Evolutionary conservation across 805 yeast species (phyloP).

Genomic region (Pachysolen tannophilus): DNA sequence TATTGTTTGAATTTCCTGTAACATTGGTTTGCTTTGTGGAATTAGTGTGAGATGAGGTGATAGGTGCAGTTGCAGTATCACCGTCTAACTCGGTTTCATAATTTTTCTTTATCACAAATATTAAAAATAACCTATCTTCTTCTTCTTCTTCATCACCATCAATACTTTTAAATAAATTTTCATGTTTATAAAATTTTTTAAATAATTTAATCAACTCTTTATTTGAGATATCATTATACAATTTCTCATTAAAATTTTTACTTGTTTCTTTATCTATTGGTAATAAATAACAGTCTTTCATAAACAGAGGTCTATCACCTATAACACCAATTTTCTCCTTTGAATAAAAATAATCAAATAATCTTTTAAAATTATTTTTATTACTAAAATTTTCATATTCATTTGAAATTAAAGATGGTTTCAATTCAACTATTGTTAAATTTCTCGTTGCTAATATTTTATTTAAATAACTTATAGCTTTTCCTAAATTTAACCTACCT

Average conservation of each 20-base stretch:
- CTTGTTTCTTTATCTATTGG: constrained; percentile 20
- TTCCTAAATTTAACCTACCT: constrained; percentile 50
- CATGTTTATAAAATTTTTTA: constrained; percentile 1
- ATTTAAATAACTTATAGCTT: constrained; percentile 50
- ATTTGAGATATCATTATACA: not conserved
- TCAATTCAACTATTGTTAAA: constrained; percentile 41
- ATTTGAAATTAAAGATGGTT: constrained; percentile 15
- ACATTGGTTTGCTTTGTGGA: too few relatives aligned
- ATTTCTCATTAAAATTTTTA: not conserved
- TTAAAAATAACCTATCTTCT: constrained; percentile 4
- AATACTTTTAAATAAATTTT: not conserved
- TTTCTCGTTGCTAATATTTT: constrained; percentile 42
- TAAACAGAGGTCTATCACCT: constrained; percentile 36
- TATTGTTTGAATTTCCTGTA: too few relatives aligned
- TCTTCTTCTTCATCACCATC: not conserved
- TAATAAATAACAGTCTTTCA: constrained; percentile 58
- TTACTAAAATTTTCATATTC: constrained; percentile 17
- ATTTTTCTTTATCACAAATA: constrained; percentile 7
- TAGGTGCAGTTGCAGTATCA: not conserved
- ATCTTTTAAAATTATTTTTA: constrained; percentile 19
- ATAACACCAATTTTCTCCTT: constrained; percentile 54
- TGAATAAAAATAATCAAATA: constrained; percentile 37
- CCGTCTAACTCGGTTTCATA: constrained; percentile 2
- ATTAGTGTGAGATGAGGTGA: too few relatives aligned
- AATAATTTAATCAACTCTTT: constrained; percentile 1